phyloP scores from a whole-genome alignment of 1,284 basidiomycete genomes.

The Tilletia indica region DNA sequence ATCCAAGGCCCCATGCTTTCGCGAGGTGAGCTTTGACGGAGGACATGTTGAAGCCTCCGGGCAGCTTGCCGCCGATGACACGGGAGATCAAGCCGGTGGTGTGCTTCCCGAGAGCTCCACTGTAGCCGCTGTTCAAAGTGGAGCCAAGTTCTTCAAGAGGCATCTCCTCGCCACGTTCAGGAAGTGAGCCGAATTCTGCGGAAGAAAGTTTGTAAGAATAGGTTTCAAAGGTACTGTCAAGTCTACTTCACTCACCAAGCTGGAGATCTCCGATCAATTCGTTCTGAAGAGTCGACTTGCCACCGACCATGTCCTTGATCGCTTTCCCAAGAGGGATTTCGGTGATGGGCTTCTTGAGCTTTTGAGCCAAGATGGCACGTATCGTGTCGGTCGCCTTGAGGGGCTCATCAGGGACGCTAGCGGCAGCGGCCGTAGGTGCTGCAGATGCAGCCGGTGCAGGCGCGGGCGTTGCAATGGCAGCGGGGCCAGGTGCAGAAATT shows the following conservation, averaged over 20 bases:
- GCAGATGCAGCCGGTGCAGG: constrained; percentile 60
- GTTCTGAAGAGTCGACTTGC: constrained; percentile 96
- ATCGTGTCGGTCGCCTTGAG: constrained; percentile 89
- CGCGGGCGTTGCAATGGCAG: constrained; percentile 60
- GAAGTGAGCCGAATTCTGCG: constrained; percentile 59
- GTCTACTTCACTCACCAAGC: constrained; percentile 66
- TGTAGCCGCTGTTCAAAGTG: constrained; percentile 76
- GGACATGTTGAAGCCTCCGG: constrained; percentile 94
- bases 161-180: constrained; percentile 96
- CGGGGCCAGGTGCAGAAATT: constrained; percentile 57
- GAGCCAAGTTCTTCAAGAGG: constrained; percentile 84
- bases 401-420: constrained; percentile 80
- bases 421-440: constrained; percentile 61
- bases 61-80: constrained; percentile 92
- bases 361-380: constrained; percentile 86
- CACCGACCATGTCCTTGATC: constrained; percentile 96
- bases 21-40: constrained; percentile 70
- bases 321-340: constrained; percentile 90
- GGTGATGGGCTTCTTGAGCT: constrained; percentile 88
- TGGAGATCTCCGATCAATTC: constrained; percentile 89
- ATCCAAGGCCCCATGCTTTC: constrained; percentile 74
- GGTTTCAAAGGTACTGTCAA: background rate
- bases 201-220: constrained; percentile 42
- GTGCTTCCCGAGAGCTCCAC: constrained; percentile 88
- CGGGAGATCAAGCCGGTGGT: constrained; percentile 87